Evolutionary conservation across 2,329 filamentous ascomycete species (phyloP).

Genomic region (Exophiala sp.): DNA sequence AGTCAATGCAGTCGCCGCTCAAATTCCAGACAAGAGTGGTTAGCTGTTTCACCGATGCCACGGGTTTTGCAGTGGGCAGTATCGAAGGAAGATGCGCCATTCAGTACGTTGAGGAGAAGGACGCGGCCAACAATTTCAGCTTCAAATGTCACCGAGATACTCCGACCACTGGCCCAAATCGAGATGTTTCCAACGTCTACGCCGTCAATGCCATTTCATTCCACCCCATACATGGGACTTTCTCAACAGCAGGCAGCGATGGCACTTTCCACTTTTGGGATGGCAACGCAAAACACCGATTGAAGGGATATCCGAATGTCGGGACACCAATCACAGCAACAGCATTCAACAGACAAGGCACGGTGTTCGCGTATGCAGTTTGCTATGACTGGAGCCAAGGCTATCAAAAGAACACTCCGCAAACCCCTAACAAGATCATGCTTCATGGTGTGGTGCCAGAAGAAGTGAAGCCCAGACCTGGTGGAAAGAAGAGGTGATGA

Average conservation of each 20-base stretch:
- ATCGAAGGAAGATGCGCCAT: conserved; percentile 97
- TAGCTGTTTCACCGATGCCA: conserved; percentile 87
- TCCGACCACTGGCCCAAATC: conserved; percentile 48
- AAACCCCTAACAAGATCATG: conserved; percentile 70
- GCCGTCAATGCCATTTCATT: conserved; percentile 96
- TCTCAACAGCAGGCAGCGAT: conserved; percentile 90
- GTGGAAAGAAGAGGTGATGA: conserved; percentile 35
- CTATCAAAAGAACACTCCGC: conserved; percentile 72
- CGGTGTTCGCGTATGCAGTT: conserved; percentile 79
- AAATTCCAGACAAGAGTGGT: conserved; percentile 98
- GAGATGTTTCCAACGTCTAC: conserved; percentile 78
- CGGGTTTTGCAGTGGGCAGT: conserved; percentile 88
- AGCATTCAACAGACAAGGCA: conserved; percentile 81
- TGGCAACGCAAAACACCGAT: conserved; percentile 78
- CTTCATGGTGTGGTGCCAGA: conserved; percentile 68
- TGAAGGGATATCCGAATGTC: conserved; percentile 81
- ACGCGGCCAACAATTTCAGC: conserved; percentile 85
- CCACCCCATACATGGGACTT: conserved; percentile 95
- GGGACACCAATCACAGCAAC: conserved; percentile 84
- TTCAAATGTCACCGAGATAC: conserved; percentile 97
- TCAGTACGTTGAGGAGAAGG: conserved; percentile 96
- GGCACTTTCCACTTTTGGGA: conserved; percentile 80
- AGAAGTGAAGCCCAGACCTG: conserved; percentile 55
- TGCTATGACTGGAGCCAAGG: conserved; percentile 99
- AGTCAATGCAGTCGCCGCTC: conserved; percentile 88